Conservation (phyloP, 1,284 basidiomycete species). For the Heterobasidion annosum region DNA sequence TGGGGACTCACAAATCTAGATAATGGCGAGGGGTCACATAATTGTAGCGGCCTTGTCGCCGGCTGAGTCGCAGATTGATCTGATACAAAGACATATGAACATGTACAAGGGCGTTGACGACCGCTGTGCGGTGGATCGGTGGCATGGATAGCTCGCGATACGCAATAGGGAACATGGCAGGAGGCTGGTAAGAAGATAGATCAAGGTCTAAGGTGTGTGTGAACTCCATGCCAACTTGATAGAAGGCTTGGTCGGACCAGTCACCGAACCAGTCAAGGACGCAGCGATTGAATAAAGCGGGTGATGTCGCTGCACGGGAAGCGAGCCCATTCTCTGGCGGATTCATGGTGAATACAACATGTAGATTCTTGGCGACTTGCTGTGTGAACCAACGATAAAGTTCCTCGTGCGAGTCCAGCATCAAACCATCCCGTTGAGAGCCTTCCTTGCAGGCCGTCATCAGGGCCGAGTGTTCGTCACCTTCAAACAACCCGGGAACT, state of each 20-base stretch:
- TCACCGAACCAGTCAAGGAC: conserved; percentile 98
- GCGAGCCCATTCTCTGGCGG: conserved; percentile 94
- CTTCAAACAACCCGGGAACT: conserved; percentile 97
- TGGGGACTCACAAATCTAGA: conserved; percentile 85
- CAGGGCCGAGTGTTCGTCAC: conserved; percentile 92
- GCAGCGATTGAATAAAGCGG: conserved; percentile 96
- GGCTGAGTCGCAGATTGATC: conserved; percentile 84
- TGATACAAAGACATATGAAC: conserved; percentile 89
- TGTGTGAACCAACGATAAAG: conserved; percentile 96
- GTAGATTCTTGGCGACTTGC: conserved; percentile 93
- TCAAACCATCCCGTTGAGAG: conserved; percentile 92
- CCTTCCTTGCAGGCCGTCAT: conserved; percentile 99
- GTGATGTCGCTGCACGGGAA: conserved; percentile 93
- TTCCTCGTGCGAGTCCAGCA: conserved; percentile 97
- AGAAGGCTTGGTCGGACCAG: conserved; percentile 96
- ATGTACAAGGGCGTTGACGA: conserved; percentile 90
- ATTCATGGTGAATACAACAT: conserved; percentile 99
- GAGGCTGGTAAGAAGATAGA: conserved; percentile 68
- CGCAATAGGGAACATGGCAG: conserved; percentile 78
- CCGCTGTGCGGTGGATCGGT: conserved; percentile 78
- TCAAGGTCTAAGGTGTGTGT: conserved; percentile 90
- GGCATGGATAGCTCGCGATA: conserved; percentile 79
- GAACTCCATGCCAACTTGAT: conserved; percentile 94
- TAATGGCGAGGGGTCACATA: conserved; percentile 98
- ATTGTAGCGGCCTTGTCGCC: conserved; percentile 89